Conservation (phyloP, 176 grass and related monocot genomes). For the Cymbopogon citratus region DNA sequence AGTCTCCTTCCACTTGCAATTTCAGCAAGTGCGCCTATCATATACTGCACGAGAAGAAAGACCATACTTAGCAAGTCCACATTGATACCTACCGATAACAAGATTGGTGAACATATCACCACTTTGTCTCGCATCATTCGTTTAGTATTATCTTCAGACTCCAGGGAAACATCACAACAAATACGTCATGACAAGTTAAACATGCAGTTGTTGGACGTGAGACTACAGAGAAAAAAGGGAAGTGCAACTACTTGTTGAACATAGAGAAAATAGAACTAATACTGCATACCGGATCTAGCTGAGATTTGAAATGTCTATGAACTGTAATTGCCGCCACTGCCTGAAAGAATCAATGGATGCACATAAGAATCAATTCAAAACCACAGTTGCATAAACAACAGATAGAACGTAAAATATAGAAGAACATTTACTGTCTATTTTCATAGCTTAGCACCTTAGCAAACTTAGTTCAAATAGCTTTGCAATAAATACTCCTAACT, state of each 20-base stretch:
- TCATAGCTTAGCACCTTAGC: neutral
- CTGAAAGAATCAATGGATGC: slow-evolving; percentile 39
- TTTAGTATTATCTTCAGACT: slow-evolving; percentile 1
- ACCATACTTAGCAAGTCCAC: slow-evolving; percentile 5
- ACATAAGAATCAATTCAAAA: slow-evolving; percentile 12
- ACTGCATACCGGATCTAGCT: slow-evolving; percentile 62
- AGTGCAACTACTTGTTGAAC: neutral
- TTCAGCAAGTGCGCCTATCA: slow-evolving; percentile 81
- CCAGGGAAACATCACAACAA: neutral
- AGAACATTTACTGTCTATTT: neutral
- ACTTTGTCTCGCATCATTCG: neutral
- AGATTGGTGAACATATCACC: neutral
- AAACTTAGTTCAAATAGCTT: slow-evolving; percentile 20
- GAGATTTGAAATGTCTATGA: slow-evolving; percentile 78
- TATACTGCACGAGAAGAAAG: slow-evolving; percentile 52
- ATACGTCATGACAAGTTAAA: neutral
- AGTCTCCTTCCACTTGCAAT: slow-evolving; percentile 74
- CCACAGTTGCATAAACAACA: slow-evolving; percentile 18
- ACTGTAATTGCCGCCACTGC: slow-evolving; percentile 65
- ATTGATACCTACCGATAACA: neutral
- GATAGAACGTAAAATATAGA: neutral
- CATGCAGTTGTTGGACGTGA: neutral
- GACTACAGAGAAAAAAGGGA: neutral
- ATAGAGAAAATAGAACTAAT: slow-evolving; percentile 33
- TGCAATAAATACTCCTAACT: neutral